Evolutionary conservation across 441 rosid genomes (phyloP), one percentile per base, ranked within the genome.

Genomic region (Eruca vesicaria): DNA sequence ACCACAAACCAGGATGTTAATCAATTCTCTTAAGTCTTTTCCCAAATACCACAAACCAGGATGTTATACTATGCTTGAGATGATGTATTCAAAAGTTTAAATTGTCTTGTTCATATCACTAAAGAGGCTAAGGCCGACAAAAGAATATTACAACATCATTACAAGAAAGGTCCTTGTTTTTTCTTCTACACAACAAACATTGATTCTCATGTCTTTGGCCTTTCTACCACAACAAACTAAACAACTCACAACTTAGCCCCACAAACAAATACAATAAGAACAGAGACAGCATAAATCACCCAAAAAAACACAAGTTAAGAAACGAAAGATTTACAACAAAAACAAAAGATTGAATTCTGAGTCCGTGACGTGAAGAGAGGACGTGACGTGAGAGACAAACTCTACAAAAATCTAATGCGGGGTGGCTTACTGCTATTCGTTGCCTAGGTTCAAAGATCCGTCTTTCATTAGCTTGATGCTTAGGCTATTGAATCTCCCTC

Each of bases 401-500:
- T 31, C 81, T 68, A 73, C 16, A 52, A 45, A 67, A 18, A 63
- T 55, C 73, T 60, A 72, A 52, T 31, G 23, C 53, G 56, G 69
- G 57, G 3, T 28, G 29, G 29, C 73, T 41, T 53, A 53, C 58
- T 66, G 20, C 79, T 79, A 69, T 69, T 78, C 81, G 58, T 78
- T 84, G 72, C 97, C 98, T 86, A 92, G 73, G 82, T 96, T 90
- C 68, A 96, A 83, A 32, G 99, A 96, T 72, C 98, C 98, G 50
- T 96, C 99, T 84, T 92, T 96, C 97, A 91, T 90, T 78, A 96
- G 85, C 83, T 91, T 96, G 57, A 94, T 83, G 87, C 99, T 96
- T 68, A 96, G 87, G 83, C 92, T 96, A 88, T 96, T 96, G 80
- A 96, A 96, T 86, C 98, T 89, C 69, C 98, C 99, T 82, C 99